A percentile compares a stretch with the other conserved stretches of the same genome.
phyloP scores from a whole-genome alignment of 306 rosid species.

The Geum urbanum region DNA sequence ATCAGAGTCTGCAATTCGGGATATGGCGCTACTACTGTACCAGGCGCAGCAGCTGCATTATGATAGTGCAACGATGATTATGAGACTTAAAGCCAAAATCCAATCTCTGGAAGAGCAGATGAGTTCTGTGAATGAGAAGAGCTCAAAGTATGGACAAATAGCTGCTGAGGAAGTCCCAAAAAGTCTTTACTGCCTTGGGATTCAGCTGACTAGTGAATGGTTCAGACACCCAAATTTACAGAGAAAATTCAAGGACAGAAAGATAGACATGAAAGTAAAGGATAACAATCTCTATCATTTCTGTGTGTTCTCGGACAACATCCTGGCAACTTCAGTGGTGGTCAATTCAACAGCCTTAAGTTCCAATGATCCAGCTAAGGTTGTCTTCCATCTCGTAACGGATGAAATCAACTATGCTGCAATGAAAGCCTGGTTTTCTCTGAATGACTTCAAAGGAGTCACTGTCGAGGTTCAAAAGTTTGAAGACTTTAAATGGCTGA shows the following conservation, averaged over 20 bases:
- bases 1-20: constrained; percentile 60
- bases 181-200: constrained; percentile 81
- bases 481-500: constrained; percentile 76
- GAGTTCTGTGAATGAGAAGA: constrained; percentile 71
- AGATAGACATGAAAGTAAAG: constrained; percentile 55
- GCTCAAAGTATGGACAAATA: constrained; percentile 83
- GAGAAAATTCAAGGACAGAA: constrained; percentile 51
- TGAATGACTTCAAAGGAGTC: constrained; percentile 60
- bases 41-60: constrained; percentile 90
- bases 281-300: constrained; percentile 69
- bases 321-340: constrained; percentile 83
- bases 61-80: constrained; percentile 85
- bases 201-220: constrained; percentile 76
- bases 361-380: constrained; percentile 54
- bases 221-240: constrained; percentile 48
- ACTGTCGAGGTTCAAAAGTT: constrained; percentile 75
- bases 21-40: constrained; percentile 70
- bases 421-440: constrained; percentile 85
- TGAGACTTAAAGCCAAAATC: constrained; percentile 80
- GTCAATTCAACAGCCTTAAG: constrained; percentile 75
- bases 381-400: constrained; percentile 83
- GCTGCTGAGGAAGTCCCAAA: constrained; percentile 95
- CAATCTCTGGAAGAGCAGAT: constrained; percentile 79
- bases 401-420: constrained; percentile 78
- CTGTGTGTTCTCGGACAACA: constrained; percentile 81